A percentile compares a stretch with the other conserved stretches of the same genome.
Evolutionary conservation across 2,329 filamentous ascomycete species (phyloP).

Genomic region (Aspergillus phoenicis): DNA sequence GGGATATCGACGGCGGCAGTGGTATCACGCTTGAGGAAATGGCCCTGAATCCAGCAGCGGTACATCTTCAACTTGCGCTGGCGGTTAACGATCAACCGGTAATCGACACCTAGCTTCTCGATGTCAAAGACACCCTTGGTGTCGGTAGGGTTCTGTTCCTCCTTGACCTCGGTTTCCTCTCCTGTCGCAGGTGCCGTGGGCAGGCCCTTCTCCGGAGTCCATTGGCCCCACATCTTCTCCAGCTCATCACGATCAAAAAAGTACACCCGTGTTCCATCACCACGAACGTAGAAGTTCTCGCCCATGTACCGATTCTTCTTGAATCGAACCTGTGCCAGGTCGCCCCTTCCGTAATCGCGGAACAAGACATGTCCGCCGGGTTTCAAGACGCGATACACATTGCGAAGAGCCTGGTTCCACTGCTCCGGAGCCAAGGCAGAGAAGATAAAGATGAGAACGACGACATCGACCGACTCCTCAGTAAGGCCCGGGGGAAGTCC

Average conservation of each 20-base stretch:
- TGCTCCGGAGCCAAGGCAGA: conserved; percentile 83
- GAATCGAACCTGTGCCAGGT: conserved; percentile 94
- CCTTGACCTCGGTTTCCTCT: conserved; percentile 16
- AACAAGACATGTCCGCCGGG: conserved; percentile 93
- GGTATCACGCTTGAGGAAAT: conserved; percentile 42
- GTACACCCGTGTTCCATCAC: conserved; percentile 94
- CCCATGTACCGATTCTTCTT: conserved; percentile 92
- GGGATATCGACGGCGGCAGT: conserved; percentile 7
- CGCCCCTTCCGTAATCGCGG: conserved; percentile 93
- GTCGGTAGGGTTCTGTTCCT: conserved; percentile 18
- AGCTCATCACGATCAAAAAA: conserved; percentile 93
- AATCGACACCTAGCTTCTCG: conserved; percentile 78
- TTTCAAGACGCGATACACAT: conserved; percentile 81
- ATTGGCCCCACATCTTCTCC: conserved; percentile 72
- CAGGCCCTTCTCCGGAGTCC: conserved; percentile 40
- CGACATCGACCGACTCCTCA: conserved; percentile 83
- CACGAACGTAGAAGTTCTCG: conserved; percentile 96
- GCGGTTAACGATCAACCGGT: conserved; percentile 87
- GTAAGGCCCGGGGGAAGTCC: conserved; percentile 72
- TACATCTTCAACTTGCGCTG: conserved; percentile 96
- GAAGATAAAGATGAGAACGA: conserved; percentile 96
- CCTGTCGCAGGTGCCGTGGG: conserved; percentile 14
- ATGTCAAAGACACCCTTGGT: conserved; percentile 63
- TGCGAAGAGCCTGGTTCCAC: conserved; percentile 79
- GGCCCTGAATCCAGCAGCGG: conserved; percentile 71